Conservation (phyloP, 805 yeast species). For the Middelhovenomyces tepae region DNA sequence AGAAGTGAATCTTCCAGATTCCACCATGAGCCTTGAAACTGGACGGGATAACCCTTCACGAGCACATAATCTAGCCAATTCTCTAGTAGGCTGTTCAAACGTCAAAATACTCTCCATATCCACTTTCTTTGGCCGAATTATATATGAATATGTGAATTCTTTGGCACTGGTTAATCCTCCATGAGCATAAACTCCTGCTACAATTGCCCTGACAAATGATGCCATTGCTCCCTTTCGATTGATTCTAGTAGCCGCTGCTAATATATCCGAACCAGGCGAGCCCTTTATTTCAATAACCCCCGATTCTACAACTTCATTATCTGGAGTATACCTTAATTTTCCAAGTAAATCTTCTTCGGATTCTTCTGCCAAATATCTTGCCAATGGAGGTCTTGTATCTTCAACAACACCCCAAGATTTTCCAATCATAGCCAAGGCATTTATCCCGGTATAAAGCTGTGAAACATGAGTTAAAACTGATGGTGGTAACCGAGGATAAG, state of each 20-base stretch:
- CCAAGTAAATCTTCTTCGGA: constrained; percentile 56
- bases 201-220: constrained; percentile 67
- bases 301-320: constrained; percentile 7
- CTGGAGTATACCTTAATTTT: constrained; percentile 14
- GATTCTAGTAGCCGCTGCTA: too few species aligned
- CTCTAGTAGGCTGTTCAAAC: constrained; percentile 80
- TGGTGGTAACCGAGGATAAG: constrained; percentile 86
- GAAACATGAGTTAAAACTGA: constrained; percentile 67
- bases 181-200: constrained; percentile 76
- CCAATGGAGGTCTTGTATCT: constrained; percentile 55
- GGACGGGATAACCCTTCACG: constrained; percentile 70
- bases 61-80: constrained; percentile 65
- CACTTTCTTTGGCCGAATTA: constrained; percentile 66
- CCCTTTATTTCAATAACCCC: constrained; percentile 34
- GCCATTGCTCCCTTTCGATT: constrained; percentile 39
- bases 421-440: constrained; percentile 58
- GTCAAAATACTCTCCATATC: constrained; percentile 66
- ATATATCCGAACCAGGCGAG: constrained; percentile 25
- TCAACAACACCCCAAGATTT: constrained; percentile 81
- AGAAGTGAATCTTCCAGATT: constrained; percentile 80
- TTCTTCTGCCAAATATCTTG: constrained; percentile 60
- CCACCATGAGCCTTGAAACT: constrained; percentile 75
- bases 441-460: constrained; percentile 63
- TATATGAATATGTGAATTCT: constrained; percentile 61
- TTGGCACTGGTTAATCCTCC: constrained; percentile 57